Evolutionary conservation across 2,329 filamentous ascomycete genomes (phyloP).

Genomic region (Graphilbum ipis-grandicollis): DNA sequence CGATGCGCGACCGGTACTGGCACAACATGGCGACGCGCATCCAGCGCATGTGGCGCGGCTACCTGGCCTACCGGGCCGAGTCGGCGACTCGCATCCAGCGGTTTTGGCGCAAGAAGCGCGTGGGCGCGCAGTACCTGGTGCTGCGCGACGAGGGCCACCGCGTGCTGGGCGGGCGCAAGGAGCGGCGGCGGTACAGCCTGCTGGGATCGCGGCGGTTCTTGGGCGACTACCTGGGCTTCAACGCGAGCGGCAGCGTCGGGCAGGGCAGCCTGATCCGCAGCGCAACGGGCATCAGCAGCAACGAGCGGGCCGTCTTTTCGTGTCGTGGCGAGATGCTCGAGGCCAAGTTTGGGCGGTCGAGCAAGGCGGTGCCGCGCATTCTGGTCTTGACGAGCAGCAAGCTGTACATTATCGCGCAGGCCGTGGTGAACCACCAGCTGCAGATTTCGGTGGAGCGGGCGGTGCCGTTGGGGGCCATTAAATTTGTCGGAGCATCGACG

Average conservation of each 20-base stretch:
- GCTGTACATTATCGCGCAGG: constrained; percentile 78
- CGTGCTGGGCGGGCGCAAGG: constrained; percentile 70
- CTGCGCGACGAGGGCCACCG: constrained; percentile 76
- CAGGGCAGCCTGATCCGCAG: constrained; percentile 67
- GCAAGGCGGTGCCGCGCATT: constrained; percentile 76
- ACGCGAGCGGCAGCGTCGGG: constrained; percentile 46
- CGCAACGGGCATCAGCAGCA: constrained; percentile 50
- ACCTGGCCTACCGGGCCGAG: constrained; percentile 80
- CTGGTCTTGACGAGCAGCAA: constrained; percentile 72
- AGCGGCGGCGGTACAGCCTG: constrained; percentile 78
- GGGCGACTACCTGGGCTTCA: constrained; percentile 86
- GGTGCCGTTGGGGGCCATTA: constrained; percentile 73
- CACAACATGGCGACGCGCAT: constrained; percentile 99
- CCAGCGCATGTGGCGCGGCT: constrained; percentile 92
- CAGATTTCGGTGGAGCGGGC: constrained; percentile 68
- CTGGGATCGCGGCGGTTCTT: constrained; percentile 83
- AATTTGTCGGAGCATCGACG: constrained; percentile 66
- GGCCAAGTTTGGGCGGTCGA: constrained; percentile 90
- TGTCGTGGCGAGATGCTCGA: constrained; percentile 81
- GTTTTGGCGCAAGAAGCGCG: constrained; percentile 87
- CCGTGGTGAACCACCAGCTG: constrained; percentile 63
- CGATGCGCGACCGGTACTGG: constrained; percentile 97
- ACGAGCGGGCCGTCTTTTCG: constrained; percentile 72
- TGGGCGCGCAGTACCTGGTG: constrained; percentile 75
- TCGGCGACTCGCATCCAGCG: constrained; percentile 87